These are phyloP conservation scores for Botryobasidium botryosum DNA, from an alignment of 768 basidiomycete genomes.

Conservation along the genomic window DNA sequence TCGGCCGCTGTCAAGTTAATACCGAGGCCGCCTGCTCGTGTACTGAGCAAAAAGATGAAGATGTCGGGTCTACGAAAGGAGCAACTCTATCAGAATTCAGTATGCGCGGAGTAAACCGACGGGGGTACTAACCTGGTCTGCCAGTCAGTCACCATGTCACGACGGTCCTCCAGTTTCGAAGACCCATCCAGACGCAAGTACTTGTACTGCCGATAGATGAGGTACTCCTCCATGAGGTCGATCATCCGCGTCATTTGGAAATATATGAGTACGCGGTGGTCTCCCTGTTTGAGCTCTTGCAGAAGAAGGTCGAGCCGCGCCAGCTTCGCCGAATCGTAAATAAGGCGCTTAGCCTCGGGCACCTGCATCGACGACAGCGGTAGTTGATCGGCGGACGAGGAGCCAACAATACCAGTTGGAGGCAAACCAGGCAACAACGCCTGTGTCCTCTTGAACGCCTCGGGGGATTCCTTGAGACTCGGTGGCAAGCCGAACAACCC, in stretches of 20 bases:
- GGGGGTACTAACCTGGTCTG: slow-evolving; percentile 60
- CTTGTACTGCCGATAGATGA: slow-evolving; percentile 92
- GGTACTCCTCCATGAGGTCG: slow-evolving; percentile 97
- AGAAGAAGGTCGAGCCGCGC: slow-evolving; percentile 78
- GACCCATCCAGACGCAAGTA: slow-evolving; percentile 86
- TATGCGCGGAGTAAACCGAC: too few relatives aligned
- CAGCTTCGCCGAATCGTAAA: slow-evolving; percentile 93
- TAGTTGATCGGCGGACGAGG: slow-evolving; percentile 53
- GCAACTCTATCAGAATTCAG: too few relatives aligned
- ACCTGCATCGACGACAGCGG: slow-evolving; percentile 77
- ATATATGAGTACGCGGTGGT: slow-evolving; percentile 88
- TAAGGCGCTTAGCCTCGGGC: slow-evolving; percentile 84
- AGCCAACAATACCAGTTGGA: slow-evolving; percentile 46
- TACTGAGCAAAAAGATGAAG: slow-evolving; percentile 80
- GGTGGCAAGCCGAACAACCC: slow-evolving; percentile 75
- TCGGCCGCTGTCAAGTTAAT: slow-evolving; percentile 95
- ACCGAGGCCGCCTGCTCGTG: slow-evolving; percentile 88
- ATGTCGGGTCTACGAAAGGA: slow-evolving; percentile 51
- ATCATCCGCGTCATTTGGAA: slow-evolving; percentile 99
- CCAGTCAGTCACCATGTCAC: slow-evolving; percentile 99
- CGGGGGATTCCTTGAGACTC: slow-evolving; percentile 39
- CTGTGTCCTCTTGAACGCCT: slow-evolving; percentile 31
- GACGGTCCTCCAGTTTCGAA: slow-evolving; percentile 84
- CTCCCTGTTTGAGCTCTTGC: slow-evolving; percentile 78
- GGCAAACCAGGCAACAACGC: slow-evolving; percentile 41